Base-by-base conservation (phyloP, 1,139 yeast genomes). In the Saccharomyces hybrid region DNA sequence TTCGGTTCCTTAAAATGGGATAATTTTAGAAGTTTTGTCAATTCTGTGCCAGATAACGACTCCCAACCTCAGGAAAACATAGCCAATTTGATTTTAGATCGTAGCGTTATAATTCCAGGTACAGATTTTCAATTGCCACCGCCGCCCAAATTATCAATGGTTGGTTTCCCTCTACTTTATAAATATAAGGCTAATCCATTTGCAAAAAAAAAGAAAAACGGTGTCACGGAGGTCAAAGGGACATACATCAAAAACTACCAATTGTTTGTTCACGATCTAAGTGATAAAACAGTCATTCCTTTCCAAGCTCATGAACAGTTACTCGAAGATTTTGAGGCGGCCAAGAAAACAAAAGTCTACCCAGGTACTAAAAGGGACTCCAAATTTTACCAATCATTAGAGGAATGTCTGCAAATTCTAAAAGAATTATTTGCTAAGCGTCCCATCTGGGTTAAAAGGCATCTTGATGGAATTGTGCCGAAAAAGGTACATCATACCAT, bases 141-240 rank as follows among this genome's bases (percentile, higher is more conserved):
- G 0, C 96, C 97, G 1, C 93, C 97, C 1, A 72, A 87, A n/a
- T n/a, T n/a, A n/a, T n/a, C n/a, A n/a, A n/a, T n/a, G n/a, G n/a
- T n/a, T n/a, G n/a, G n/a, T n/a, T 81, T 86, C 55, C 96, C 98
- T 2, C 86, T 81, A 66, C 81, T 82, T 59, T 93, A 91, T 78
- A 72, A 81, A 67, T 76, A 83, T 75, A 66, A 79, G 69, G 74
- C 83, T 70, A 77, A 88, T 71, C 79, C 84, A 2, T 75, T 78
- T 7, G 77, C 81, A 9, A 70, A 78, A 2, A 80, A 82, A 42
- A n/a, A n/a, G n/a, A 59, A 68, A 3, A 59, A 67, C 56, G 86
- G 87, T 58, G 91, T 71, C 14, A 59, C 71, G 0, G n/a, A n/a
- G n/a, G n/a, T n/a, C n/a, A n/a, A n/a, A n/a, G n/a, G n/a, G n/a